Conservation (phyloP, 345 rosid genomes). For the Brassica napus region DNA sequence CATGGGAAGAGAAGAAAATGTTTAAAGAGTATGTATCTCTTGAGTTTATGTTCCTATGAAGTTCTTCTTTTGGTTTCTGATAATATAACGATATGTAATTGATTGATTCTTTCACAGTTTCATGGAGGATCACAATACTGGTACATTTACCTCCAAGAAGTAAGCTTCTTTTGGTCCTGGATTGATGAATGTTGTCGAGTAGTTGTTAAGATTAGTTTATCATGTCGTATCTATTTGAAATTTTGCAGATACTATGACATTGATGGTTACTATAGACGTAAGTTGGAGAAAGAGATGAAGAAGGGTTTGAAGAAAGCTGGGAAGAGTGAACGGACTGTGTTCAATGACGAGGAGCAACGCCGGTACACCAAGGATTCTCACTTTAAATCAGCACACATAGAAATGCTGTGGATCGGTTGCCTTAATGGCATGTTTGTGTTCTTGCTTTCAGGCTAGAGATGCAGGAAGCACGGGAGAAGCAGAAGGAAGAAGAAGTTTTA, state of each 20-base stretch:
- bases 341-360: conserved; percentile 93
- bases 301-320: conserved; percentile 67
- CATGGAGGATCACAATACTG: conserved; percentile 99
- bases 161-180: conserved; percentile 42
- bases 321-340: conserved; percentile 71
- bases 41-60: background rate
- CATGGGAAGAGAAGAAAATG: conserved; percentile 99
- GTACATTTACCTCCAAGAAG: conserved; percentile 96
- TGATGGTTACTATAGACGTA: conserved; percentile 72
- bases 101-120: conserved; percentile 51
- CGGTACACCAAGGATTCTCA: conserved; percentile 49
- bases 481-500: conserved; percentile 80
- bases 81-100: background rate
- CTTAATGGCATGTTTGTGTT: conserved; percentile 10
- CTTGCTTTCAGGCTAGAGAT: conserved; percentile 67
- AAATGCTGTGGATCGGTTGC: background rate
- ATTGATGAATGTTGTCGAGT: background rate
- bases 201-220: background rate
- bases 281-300: conserved; percentile 72
- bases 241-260: conserved; percentile 74
- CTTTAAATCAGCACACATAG: background rate
- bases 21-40: conserved; percentile 66
- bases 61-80: background rate
- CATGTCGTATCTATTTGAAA: background rate
- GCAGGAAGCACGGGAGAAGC: conserved; percentile 77